Evolutionary conservation across 148 eudicot genomes (phyloP).

Genomic region (Euryodendron excelsum): DNA sequence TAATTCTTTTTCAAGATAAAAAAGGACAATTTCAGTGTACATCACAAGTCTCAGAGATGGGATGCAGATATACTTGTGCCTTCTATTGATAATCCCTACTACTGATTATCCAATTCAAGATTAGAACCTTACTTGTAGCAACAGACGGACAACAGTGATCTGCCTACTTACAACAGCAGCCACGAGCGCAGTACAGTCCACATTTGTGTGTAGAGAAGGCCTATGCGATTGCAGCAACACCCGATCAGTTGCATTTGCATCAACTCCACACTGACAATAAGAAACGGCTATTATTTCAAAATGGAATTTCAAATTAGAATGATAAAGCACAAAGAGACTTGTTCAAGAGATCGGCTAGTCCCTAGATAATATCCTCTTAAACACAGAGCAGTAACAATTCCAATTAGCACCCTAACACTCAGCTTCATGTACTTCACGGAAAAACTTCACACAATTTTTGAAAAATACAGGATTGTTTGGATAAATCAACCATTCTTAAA

Average conservation of each 20-base stretch:
- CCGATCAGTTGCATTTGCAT: constrained; percentile 59
- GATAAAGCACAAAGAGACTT: not conserved
- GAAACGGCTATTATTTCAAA: not conserved
- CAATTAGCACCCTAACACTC: not conserved
- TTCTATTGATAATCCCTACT: not conserved
- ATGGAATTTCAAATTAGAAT: not conserved
- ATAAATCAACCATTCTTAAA: not conserved
- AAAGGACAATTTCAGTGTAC: too few relatives aligned
- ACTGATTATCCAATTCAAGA: not conserved
- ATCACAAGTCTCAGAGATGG: too few relatives aligned
- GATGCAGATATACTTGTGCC: not conserved
- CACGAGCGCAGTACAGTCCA: constrained; percentile 70
- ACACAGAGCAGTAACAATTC: not conserved
- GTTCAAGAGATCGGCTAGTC: not conserved
- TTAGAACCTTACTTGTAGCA: constrained; percentile 61
- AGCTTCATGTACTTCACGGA: not conserved
- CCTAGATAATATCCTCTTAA: not conserved
- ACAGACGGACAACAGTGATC: constrained; percentile 59
- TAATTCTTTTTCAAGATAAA: not conserved
- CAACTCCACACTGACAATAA: constrained; percentile 72
- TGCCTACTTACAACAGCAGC: constrained; percentile 90
- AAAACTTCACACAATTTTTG: not conserved
- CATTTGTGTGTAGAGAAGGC: constrained; percentile 72
- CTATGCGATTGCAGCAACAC: constrained; percentile 73
- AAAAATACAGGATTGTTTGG: not conserved